Base-by-base conservation (phyloP, 2,329 filamentous ascomycete species). In the Scleromitrula shiraiana region DNA sequence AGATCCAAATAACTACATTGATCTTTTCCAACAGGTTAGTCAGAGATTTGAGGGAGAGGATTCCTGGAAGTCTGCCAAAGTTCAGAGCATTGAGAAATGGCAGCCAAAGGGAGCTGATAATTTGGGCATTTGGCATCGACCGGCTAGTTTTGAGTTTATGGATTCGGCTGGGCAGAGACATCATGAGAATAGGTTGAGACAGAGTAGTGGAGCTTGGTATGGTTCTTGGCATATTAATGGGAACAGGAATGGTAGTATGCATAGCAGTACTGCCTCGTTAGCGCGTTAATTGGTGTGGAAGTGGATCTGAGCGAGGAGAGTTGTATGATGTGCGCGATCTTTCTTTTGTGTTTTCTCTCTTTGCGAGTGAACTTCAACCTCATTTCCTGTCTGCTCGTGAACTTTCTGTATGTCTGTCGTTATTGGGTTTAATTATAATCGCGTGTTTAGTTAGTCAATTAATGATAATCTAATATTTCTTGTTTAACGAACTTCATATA, bases 161-260 rank as follows among this genome's bases (percentile, higher is more conserved):
- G 39, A 27, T 26, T 40, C 20, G 23, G 41, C 26, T 5, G 41
- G 24, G 6, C 26, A 17, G 32, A 51, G 46, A 36, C 46, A 52
- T 29, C 53, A 55, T 52, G 47, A 23, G 10, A 55, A 55, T 49
- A 46, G 41, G 20, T 39, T 54, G 35, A 51, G 47, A n/a, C 50
- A 46, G 47, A 32, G 15, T 6, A 52, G 47, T 39, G 41, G 41
- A 2, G 37, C 41, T 4, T 50, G 50, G 47, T n/a, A n/a, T n/a
- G 30, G 17, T 39, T 38, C 17, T 29, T 22, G 6, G 33, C 27
- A 49, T 33, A 29, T 14, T 17, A 32, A 50, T 15, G 35, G 15
- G 12, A 30, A 49, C 30, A 22, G 41, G 23, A 33, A 7, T 15
- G 41, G 23, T 24, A 27, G 10, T 0, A 10, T 15, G 30, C 30